Evolutionary conservation across 805 yeast genomes (phyloP).

Genomic region (Kodamaea neixiangensis): DNA sequence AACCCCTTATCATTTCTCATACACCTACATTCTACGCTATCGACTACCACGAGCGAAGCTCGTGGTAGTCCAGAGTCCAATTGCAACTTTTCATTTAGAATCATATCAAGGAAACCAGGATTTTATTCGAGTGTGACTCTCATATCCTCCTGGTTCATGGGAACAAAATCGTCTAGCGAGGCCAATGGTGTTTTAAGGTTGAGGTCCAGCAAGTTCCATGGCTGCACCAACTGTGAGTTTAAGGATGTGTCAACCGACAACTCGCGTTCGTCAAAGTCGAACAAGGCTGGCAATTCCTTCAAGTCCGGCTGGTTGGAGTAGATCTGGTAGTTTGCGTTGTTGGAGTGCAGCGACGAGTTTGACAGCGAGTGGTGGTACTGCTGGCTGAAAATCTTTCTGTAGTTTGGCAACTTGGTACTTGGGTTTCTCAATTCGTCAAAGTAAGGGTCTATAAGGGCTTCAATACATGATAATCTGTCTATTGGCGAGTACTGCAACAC

Average conservation of each 20-base stretch:
- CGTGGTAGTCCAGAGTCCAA: neutral
- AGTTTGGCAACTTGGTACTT: conserved; percentile 42
- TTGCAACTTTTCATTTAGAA: neutral
- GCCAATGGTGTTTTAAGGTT: conserved; percentile 20
- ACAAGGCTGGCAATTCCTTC: conserved; percentile 48
- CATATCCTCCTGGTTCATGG: conserved; percentile 35
- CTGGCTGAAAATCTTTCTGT: conserved; percentile 42
- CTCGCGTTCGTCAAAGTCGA: conserved; percentile 55
- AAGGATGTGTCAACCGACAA: conserved; percentile 46
- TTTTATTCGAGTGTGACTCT: conserved; percentile 34
- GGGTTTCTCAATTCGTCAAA: conserved; percentile 53
- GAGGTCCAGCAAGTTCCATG: conserved; percentile 23
- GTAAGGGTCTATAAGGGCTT: conserved; percentile 53
- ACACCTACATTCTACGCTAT: neutral
- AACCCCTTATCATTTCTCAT: no score
- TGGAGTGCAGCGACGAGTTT: conserved; percentile 19
- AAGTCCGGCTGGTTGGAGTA: conserved; percentile 42
- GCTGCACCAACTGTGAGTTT: conserved; percentile 45
- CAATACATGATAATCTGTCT: conserved; percentile 60
- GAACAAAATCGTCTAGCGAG: conserved; percentile 38
- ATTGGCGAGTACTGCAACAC: conserved; percentile 70
- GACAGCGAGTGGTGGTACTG: conserved; percentile 27
- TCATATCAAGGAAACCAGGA: conserved; percentile 5
- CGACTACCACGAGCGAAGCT: neutral
- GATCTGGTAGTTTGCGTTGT: conserved; percentile 46